Evolutionary conservation across 1,139 yeast genomes (phyloP), one percentile per base, ranked within the genome.

Genomic region (Williopsis jadinii): DNA sequence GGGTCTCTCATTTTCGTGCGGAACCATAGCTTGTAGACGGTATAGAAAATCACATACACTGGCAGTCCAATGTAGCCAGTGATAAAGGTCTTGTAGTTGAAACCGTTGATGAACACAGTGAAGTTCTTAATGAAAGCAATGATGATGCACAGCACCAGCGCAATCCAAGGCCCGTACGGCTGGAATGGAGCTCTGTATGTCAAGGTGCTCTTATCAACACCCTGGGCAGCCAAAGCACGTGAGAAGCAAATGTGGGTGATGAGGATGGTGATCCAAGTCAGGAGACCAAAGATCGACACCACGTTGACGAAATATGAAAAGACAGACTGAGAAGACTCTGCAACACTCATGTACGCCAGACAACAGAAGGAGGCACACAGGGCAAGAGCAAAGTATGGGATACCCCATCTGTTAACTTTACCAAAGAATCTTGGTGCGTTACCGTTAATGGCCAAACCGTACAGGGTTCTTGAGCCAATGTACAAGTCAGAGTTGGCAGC

Each of bases 21-120:
- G 61, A 64, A 62, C 49, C 65, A 53, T 36, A 80, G 10, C 62
- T 81, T 83, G 68, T 79, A 81, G 9, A 83, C 86, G 46, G 73
- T 55, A 51, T 66, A 71, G 51, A 75, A 66, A 38, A 75, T 60
- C 34, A 80, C 40, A 53, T 73, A 84, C 27, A 81, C 77, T 29
- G 92, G 92, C 43, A 84, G 69, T 39, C 85, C 85, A 57, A 84
- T 80, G 66, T 84, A 84, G 38, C 90, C 88, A 33, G 92, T 82
- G 55, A 84, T 80, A 56, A 84, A 83, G 30, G 68, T 65, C 64
- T 71, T 77, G 64, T 73, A 79, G 56, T 70, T 75, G 61, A 80
- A 80, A 3, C 59, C 59, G 41, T 65, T 63, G 53, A 83, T 64
- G 64, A 83, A 82, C 5, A 77, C 88, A 1, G 87, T 80, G 60